Evolutionary conservation across 2,329 filamentous ascomycete genomes (phyloP).

Genomic region (Diaporthe capsici): DNA sequence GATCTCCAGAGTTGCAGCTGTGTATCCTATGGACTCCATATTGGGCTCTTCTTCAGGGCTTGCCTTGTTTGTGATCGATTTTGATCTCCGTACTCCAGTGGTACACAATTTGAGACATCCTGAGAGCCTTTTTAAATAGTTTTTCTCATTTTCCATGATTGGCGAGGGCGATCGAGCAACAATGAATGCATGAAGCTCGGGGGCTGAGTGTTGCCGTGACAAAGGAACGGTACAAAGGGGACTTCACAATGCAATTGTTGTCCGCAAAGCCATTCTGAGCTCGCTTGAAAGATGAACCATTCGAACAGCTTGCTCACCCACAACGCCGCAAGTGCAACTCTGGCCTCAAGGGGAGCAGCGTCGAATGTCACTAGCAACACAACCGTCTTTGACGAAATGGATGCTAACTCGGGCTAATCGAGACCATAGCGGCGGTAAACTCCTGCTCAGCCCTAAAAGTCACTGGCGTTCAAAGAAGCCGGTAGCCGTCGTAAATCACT

Average conservation of each 20-base stretch:
- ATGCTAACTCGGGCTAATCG: neutral
- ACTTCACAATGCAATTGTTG: neutral
- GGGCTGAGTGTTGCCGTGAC: neutral
- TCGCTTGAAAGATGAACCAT: neutral
- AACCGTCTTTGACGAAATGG: neutral
- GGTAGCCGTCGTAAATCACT: slow-evolving; percentile 38
- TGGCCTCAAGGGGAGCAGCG: neutral
- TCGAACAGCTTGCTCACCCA: neutral
- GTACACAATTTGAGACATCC: no score
- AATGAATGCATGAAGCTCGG: neutral
- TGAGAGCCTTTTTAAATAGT: neutral
- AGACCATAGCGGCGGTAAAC: neutral
- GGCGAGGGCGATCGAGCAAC: neutral
- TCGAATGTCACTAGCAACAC: neutral
- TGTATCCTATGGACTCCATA: neutral
- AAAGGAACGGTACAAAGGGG: neutral
- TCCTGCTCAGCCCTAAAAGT: no score
- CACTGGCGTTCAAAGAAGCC: slow-evolving; percentile 17
- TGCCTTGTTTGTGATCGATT: neutral
- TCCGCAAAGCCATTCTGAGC: neutral
- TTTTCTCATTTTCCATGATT: neutral
- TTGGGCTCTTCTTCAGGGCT: neutral
- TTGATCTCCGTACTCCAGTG: neutral
- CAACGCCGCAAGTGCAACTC: neutral
- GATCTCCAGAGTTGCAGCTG: neutral